Percentiles rank a stretch among this genome's conserved stretches.
These are phyloP conservation scores for Raphanus sativus DNA, from an alignment of 345 rosid genomes.

Conservation along the genomic window DNA sequence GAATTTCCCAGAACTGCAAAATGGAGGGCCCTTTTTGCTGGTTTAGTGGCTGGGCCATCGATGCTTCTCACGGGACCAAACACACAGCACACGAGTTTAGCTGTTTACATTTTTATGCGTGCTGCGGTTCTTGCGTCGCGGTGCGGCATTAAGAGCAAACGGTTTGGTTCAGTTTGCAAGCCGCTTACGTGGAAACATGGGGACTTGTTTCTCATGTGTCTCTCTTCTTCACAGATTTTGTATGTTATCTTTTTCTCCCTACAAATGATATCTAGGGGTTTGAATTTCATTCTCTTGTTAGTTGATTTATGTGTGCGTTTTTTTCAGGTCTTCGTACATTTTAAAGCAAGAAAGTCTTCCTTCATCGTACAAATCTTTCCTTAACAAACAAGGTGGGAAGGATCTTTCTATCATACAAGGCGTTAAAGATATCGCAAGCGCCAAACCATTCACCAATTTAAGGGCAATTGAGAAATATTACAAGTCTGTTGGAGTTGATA, in stretches of 20 bases:
- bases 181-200: constrained; percentile 99
- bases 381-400: constrained; percentile 87
- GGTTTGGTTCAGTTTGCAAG: constrained; percentile 71
- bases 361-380: constrained; percentile 87
- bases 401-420: constrained; percentile 67
- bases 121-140: constrained; percentile 91
- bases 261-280: not conserved
- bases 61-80: constrained; percentile 88
- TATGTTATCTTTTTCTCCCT: constrained; percentile 40
- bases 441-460: constrained; percentile 68
- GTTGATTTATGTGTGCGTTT: not conserved
- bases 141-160: constrained; percentile 89
- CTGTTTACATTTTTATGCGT: constrained; percentile 88
- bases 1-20: constrained; percentile 62
- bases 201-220: constrained; percentile 92
- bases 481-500: constrained; percentile 64
- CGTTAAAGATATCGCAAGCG: constrained; percentile 68
- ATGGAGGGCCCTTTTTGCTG: constrained; percentile 90
- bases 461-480: constrained; percentile 64
- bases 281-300: not conserved
- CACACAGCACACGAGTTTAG: constrained; percentile 81
- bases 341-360: constrained; percentile 88
- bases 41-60: constrained; percentile 89
- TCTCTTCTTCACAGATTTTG: constrained; percentile 92
- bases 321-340: constrained; percentile 81